A percentile compares a stretch with the other conserved stretches of the same genome.
Conservation (phyloP, 1,139 yeast species). For the Arxiozyma telluris region DNA sequence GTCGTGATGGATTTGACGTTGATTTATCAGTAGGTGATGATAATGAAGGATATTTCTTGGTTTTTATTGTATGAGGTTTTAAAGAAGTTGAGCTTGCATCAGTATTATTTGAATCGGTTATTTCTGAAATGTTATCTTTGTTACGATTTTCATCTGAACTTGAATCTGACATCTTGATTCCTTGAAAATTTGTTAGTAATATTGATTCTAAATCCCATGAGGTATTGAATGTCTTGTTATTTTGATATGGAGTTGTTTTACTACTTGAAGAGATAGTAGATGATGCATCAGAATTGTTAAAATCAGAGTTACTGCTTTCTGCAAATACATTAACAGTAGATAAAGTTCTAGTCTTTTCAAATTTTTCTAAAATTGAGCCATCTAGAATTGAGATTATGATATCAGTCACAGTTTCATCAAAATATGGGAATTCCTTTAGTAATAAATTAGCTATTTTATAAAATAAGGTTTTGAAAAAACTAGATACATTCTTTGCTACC, state of each 20-base stretch:
- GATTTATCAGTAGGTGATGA: conserved; percentile 1
- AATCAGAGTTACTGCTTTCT: neutral
- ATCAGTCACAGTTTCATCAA: conserved; percentile 22
- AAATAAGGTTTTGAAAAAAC: conserved; percentile 22
- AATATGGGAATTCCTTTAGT: conserved; percentile 20
- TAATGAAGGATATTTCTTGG: neutral
- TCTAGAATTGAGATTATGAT: conserved; percentile 22
- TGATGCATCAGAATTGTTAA: neutral
- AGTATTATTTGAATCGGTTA: neutral
- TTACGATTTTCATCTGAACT: neutral
- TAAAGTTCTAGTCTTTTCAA: conserved; percentile 8
- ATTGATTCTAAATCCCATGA: conserved; percentile 6
- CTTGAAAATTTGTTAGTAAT: conserved; percentile 2
- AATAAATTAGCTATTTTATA: conserved; percentile 23
- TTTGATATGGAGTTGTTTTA: neutral
- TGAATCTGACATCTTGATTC: neutral
- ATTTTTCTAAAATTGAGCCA: conserved; percentile 18
- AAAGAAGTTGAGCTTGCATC: neutral
- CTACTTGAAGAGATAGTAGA: conserved; percentile 3
- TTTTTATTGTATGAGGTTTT: neutral
- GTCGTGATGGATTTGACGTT: conserved; percentile 1
- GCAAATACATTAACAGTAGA: conserved; percentile 1
- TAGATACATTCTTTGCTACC: conserved; percentile 16
- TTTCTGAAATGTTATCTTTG: neutral
- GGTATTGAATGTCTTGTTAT: neutral